A percentile compares a stretch with the other conserved stretches of the same genome.
phyloP scores from a whole-genome alignment of 805 yeast species.

The Ogataea nakhonphanomensis region DNA sequence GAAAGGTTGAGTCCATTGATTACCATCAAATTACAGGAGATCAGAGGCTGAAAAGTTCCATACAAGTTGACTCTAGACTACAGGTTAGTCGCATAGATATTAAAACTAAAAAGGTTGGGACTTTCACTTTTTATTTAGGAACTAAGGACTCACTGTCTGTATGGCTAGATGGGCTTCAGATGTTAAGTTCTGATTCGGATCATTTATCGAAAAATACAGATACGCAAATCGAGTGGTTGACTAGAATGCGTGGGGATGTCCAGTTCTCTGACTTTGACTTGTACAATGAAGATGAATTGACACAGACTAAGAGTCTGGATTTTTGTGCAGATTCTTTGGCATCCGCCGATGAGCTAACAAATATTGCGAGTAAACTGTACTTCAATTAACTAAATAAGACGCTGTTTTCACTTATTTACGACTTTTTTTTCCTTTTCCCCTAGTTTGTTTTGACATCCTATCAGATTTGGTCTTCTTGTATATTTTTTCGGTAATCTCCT shows the following conservation, averaged over 20 bases:
- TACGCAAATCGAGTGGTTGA: conserved; percentile 41
- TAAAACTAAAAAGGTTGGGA: conserved; percentile 11
- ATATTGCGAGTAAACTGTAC: no score
- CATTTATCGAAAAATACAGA: conserved; percentile 42
- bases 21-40: conserved; percentile 45
- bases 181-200: conserved; percentile 39
- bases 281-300: neutral
- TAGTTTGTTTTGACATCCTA: conserved; percentile 38
- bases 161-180: conserved; percentile 77
- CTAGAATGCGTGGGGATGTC: conserved; percentile 44
- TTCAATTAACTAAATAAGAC: no score
- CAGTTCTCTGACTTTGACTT: conserved; percentile 35
- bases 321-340: no score
- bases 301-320: no score
- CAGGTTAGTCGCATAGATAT: conserved; percentile 28
- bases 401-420: neutral
- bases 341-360: no score
- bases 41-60: conserved; percentile 38
- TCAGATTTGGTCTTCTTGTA: conserved; percentile 81
- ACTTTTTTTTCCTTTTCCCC: conserved; percentile 15
- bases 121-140: conserved; percentile 65
- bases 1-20: conserved; percentile 48
- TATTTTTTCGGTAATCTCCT: conserved; percentile 52
- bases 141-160: conserved; percentile 63
- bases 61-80: conserved; percentile 53